Conservation (phyloP, 2,329 filamentous ascomycete genomes). For the Scytalidium lignicola region DNA sequence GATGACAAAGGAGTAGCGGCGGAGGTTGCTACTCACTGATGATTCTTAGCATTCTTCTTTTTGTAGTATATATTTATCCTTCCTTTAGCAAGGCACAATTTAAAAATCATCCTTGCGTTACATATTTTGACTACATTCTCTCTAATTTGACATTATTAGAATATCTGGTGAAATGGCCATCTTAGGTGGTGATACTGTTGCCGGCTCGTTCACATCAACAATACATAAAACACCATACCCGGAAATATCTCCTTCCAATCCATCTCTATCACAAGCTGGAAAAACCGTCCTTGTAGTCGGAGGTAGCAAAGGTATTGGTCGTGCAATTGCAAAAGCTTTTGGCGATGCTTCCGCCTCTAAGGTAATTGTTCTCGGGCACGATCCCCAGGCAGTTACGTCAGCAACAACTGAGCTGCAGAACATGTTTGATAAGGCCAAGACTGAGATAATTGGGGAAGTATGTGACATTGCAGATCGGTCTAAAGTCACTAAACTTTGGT, state of each 20-base stretch:
- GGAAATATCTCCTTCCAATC: constrained; percentile 20
- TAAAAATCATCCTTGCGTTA: too few relatives aligned
- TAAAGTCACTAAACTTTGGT: background rate
- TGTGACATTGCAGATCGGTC: background rate
- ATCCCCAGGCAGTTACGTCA: background rate
- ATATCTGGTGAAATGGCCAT: too few relatives aligned
- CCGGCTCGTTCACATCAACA: constrained; percentile 12
- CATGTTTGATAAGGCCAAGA: background rate
- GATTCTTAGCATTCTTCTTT: too few relatives aligned
- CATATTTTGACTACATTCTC: too few relatives aligned
- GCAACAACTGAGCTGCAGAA: background rate
- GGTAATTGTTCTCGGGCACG: constrained; percentile 26
- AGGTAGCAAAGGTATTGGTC: constrained; percentile 13
- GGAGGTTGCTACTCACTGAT: too few relatives aligned
- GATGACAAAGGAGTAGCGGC: too few relatives aligned
- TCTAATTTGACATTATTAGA: too few relatives aligned
- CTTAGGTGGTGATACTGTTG: too few relatives aligned
- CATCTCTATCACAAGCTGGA: constrained; percentile 3
- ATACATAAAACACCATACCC: constrained; percentile 24
- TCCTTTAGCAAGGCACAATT: too few relatives aligned
- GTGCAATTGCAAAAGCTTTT: constrained; percentile 8
- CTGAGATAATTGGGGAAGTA: background rate
- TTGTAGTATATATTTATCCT: too few relatives aligned
- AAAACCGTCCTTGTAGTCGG: constrained; percentile 11
- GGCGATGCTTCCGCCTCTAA: constrained; percentile 20